Evolutionary conservation across 768 basidiomycete species (phyloP), one percentile per base, ranked within the genome.

Genomic region (Pisolithus marmoratus): DNA sequence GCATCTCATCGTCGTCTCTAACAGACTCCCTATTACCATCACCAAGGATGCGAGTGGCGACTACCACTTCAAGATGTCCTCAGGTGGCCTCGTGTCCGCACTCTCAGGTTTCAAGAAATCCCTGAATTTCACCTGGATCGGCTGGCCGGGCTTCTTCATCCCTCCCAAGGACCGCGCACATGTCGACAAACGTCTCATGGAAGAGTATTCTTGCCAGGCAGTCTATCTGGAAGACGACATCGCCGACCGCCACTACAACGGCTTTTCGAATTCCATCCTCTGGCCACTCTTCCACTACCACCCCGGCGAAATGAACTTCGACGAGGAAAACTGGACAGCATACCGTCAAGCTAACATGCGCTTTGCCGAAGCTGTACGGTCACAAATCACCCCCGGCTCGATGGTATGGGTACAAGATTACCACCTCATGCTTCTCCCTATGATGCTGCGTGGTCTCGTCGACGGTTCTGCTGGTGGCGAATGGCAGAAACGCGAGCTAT

Each of bases 371-470:
- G 90, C 78, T 20, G 90, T 98, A 52, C 79, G 82, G 55, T 74
- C 77, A 43, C 88, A 93, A 66, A 74, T 93, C 50, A 80, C 78
- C 5, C 84, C 89, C 2, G 92, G 90, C 19, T 83, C 94, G 50
- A 94, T 98, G 85, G 92, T 99, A 38, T 98, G 96, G 96, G 96
- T 99, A 2, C 96, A 99, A 67, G 93, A 95, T 67, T 94, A 94
- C 67, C 92, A 94, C 66, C 83, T 98, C 55, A 97, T 97, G 94
- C 89, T 98, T 56, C 82, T 97, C 6, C 95, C 95, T 22, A 89
- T 95, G 87, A 79, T 95, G 49, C 79, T 98, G n/a, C 85, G 95
- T 46, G 83, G 84, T 8, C 78, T 95, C 54, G 81, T 96, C 61
- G 88, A 94, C 58, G 87, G 84, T n/a, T 74, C 74, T 20, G 71